Evolutionary conservation across 2,329 filamentous ascomycete genomes (phyloP), one percentile per base, ranked within the genome.

Genomic region (Chrysosporium queenslandicum): DNA sequence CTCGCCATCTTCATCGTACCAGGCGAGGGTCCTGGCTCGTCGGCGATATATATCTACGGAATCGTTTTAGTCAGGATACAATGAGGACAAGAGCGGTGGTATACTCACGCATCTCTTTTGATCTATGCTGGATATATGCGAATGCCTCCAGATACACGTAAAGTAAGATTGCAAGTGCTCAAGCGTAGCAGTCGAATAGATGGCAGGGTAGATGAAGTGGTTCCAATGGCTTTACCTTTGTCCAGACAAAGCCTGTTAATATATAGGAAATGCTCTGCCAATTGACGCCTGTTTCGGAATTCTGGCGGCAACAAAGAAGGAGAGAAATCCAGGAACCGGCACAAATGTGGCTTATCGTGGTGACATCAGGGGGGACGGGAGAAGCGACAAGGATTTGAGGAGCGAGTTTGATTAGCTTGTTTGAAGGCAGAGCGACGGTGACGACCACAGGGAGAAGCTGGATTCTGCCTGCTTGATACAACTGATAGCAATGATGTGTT

Each of bases 1-100:
- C 50, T 69, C 64, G 51, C 63, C 68, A 30, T 70, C 66, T 12
- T 65, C 58, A 52, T 69, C 67, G 54, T 71, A 71, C 70, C 70
- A 72, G 39, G 70, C 69, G 48, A 67, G 60, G 16, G 62, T 61
- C 30, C 63, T 65, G 52, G 69, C 69, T 55, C 64, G 59, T 34
- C 65, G 62, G 42, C 67, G 65, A 53, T 68, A 69, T 57, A 64
- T 70, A 57, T 72, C 70, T 73, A 16, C 21, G 20, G 23, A 6
- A 30, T 6, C 16, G 5, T 11, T 16, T 40, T 18, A 40, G 16
- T 30, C 32, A 8, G 23, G 20, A 3, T 32, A 8, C 34, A 40
- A 29, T 20, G 14, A 27, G 8, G 4, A 12, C 16, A 12, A 20
- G 2, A 27, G 9, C 4, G 43, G 18, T 16, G 11, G 11, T 6